These are phyloP conservation scores for Dittrichia graveolens DNA, from an alignment of 129 eudicot genomes.

Conservation along the genomic window DNA sequence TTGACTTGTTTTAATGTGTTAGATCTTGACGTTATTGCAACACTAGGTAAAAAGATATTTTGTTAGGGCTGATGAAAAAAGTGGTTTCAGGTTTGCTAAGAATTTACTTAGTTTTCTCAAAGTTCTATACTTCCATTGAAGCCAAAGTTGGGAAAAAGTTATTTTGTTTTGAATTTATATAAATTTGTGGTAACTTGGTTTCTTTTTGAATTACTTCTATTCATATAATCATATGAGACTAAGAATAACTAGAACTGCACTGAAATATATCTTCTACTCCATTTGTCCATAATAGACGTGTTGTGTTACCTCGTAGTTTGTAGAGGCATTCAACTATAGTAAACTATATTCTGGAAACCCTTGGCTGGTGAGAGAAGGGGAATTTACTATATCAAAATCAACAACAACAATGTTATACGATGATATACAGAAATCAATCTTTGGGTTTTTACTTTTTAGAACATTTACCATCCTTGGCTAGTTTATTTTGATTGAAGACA, in stretches of 20 bases:
- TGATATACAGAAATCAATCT: not conserved
- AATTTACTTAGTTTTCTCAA: not conserved
- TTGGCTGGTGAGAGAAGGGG: not conserved
- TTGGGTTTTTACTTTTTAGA: too few relatives aligned
- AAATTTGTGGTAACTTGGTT: constrained; percentile 15
- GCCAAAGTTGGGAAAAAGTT: not conserved
- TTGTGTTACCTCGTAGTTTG: not conserved
- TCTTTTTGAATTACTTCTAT: constrained; percentile 5
- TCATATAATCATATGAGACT: not conserved
- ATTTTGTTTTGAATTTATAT: not conserved
- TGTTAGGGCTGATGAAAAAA: constrained; percentile 14
- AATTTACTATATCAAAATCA: constrained; percentile 1
- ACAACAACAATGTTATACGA: constrained; percentile 1
- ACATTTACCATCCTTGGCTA: not conserved
- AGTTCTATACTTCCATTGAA: not conserved
- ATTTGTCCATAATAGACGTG: constrained; percentile 4
- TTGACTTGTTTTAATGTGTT: not conserved
- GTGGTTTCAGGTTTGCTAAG: not conserved
- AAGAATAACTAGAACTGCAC: not conserved
- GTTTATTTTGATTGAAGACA: not conserved
- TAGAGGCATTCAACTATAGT: constrained; percentile 1
- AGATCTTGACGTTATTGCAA: not conserved
- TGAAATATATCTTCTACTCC: not conserved
- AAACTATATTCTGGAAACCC: not conserved
- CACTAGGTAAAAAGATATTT: constrained; percentile 4